Evolutionary conservation across 2,329 filamentous ascomycete species (phyloP), one percentile per base, ranked within the genome.

Genomic region (Zymoseptoria crescenta): DNA sequence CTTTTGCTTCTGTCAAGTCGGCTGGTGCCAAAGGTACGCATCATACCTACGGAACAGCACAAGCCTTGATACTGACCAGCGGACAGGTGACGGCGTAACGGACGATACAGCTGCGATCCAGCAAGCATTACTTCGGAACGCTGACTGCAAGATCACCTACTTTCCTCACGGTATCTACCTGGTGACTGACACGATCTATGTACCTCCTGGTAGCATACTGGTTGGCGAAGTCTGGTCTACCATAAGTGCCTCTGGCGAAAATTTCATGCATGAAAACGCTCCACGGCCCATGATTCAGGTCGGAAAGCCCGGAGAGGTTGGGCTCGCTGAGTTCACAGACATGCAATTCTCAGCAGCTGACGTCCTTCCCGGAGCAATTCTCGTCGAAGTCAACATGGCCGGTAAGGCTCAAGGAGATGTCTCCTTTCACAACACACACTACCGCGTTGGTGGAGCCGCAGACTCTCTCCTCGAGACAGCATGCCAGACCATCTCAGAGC

Each of bases 161-260:
- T 75, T 79, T 62, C 76, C 76, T 1, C 71, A 75, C 3, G 79
- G 76, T 8, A 65, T 71, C n/a, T 78, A 82, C 65, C 69, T 76
- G 28, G 74, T 81, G 19, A 76, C 73, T 0, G 68, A 72, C 9
- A 82, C 80, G 0, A 68, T 82, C 20, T 73, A 75, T 41, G 65
- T 82, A 41, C 80, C 80, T 1, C 70, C 76, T 2, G 76, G 79
- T 4, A 80, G 78, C 4, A 74, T 76, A 1, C 77, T 86, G 41
- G 75, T 83, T 6, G 83, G 83, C 27, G 80, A 85, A 68, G 77
- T 77, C 5, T 82, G 80, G 74, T 76, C 81, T 75, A 8, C 79
- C 81, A 67, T 77, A 73, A 66, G 58, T n/a, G 81, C 74, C 2
- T 71, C 70, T 3, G 82, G 82, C 9, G 58, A 64, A 59, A 75